Conservation (phyloP, 305 asterid genomes). For the Solanum chacoense region DNA sequence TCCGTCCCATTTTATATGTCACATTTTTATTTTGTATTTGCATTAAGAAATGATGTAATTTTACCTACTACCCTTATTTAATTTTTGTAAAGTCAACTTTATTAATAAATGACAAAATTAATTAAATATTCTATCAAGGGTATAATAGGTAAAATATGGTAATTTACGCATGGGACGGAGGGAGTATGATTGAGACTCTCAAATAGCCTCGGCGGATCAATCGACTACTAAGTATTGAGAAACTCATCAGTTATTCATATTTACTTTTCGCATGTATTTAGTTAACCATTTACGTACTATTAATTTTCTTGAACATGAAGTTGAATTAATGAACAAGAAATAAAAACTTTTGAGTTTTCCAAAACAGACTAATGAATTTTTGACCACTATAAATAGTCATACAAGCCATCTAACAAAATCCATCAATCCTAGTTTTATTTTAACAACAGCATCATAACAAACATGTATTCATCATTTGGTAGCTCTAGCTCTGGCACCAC, state of each 20-base stretch:
- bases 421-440: neutral
- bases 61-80: no score
- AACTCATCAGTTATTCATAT: neutral
- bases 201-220: no score
- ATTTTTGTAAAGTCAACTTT: no score
- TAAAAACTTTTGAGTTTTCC: neutral
- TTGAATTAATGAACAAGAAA: neutral
- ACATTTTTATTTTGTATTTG: no score
- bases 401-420: neutral
- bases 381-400: neutral
- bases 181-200: no score
- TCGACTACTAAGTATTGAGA: neutral
- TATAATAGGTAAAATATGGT: no score
- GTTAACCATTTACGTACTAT: neutral
- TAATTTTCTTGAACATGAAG: neutral
- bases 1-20: no score
- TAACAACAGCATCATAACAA: neutral
- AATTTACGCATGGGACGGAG: no score
- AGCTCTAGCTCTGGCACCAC: slow-evolving; percentile 9
- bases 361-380: no score
- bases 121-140: no score
- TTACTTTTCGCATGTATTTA: neutral
- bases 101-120: no score
- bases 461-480: neutral
- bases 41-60: no score